Base-by-base conservation (phyloP, 306 rosid genomes). In the Vigna radiata region DNA sequence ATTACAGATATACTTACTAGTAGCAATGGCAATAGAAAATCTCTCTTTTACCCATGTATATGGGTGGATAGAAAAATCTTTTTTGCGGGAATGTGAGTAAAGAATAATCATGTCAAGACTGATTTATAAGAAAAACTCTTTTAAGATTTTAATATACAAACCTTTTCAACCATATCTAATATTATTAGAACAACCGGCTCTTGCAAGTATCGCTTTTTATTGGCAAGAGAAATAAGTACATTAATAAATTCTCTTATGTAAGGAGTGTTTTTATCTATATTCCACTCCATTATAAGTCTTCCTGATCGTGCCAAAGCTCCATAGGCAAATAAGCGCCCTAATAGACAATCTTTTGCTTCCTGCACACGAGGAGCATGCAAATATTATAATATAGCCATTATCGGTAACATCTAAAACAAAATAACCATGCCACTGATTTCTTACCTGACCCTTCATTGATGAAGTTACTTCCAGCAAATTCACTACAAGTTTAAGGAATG, bases 361-460 rank as follows among this genome's bases (percentile, higher is more conserved):
- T 95, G 77, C 84, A 92, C 86, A 85, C 17, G 43, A 72, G 31
- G 9, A 70, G 81, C 50, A 60, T 58, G 71, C 12, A 72, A 29
- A 61, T 25, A 25, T 25, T 25, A 25, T 25, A 25, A 25, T 64
- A 41, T 36, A 73, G 64, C 49, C 39, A 77, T 63, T 2, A 77
- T 55, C 67, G 80, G 17, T 14, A 68, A 60, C n/a, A 79, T 48
- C 48, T 46, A 48, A 62, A 64, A 77, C 37, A 33, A 77, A 49
- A 9, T 56, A 21, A 49, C 55, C 16, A 75, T 10, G 53, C 19
- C 61, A 75, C 15, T 31, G 31, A 76, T 27, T 46, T 72, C 84
- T 79, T 77, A 92, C 97, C 97, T 95, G 97, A 71, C 99, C 97
- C 89, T 91, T 95, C 97, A 89, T 95, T 23, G 99, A 95, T 39